A percentile compares a stretch with the other conserved stretches of the same genome.
These are phyloP conservation scores for Leccinum disarticulatum DNA, from an alignment of 768 basidiomycete genomes.

Conservation along the genomic window DNA sequence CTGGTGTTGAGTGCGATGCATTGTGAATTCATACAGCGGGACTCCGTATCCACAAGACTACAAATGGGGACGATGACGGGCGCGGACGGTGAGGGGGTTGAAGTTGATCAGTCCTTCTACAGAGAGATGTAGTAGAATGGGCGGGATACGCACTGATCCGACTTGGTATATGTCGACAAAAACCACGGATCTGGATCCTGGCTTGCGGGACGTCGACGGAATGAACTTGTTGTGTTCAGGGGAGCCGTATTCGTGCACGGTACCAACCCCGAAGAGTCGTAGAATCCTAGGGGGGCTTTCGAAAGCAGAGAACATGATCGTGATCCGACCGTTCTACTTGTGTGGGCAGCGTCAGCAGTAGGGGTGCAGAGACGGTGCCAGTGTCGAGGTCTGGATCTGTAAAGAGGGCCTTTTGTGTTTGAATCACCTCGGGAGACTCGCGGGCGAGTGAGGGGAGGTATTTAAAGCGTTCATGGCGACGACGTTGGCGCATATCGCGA, in stretches of 20 bases:
- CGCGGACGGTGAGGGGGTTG: too few relatives aligned
- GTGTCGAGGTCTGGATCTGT: too few relatives aligned
- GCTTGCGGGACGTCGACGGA: conserved; percentile 45
- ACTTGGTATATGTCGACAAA: conserved; percentile 62
- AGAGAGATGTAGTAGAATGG: neutral
- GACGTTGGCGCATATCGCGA: too few relatives aligned
- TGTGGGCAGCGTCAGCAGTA: too few relatives aligned
- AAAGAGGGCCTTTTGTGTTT: too few relatives aligned
- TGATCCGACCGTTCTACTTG: conserved; percentile 62
- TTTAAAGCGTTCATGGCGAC: too few relatives aligned
- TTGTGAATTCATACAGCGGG: conserved; percentile 58
- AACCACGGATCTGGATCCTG: conserved; percentile 62
- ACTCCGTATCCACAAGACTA: conserved; percentile 73
- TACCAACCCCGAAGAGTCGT: conserved; percentile 59
- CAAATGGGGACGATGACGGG: too few relatives aligned
- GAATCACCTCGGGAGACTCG: too few relatives aligned
- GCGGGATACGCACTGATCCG: conserved; percentile 35
- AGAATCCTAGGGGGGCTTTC: conserved; percentile 59
- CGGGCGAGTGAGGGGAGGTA: too few relatives aligned
- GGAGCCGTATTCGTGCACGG: conserved; percentile 61
- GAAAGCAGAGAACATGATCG: conserved; percentile 61
- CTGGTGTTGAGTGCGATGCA: conserved; percentile 53
- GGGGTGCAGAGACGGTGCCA: too few relatives aligned
- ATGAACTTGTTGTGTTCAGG: conserved; percentile 57
- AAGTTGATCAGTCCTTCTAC: neutral